Percentiles rank a stretch among this genome's conserved stretches.
These are phyloP conservation scores for Mycogone perniciosa DNA, from an alignment of 2,329 filamentous ascomycete species.

Conservation along the genomic window DNA sequence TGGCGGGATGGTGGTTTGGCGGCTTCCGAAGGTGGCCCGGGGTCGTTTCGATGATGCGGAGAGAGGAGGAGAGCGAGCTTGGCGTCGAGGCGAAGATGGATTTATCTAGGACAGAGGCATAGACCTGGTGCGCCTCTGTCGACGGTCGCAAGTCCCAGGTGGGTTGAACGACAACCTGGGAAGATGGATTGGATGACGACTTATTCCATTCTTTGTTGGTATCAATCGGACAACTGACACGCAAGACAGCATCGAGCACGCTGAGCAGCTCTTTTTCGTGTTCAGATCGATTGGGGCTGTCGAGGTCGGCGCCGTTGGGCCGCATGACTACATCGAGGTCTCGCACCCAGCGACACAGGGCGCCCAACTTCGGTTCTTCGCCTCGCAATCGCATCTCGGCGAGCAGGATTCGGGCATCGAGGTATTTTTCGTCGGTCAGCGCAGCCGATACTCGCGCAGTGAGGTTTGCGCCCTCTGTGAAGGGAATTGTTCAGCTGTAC, in stretches of 20 bases:
- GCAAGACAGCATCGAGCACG: slow-evolving; percentile 58
- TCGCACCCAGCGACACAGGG: slow-evolving; percentile 65
- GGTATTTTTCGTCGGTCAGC: slow-evolving; percentile 57
- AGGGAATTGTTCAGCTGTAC: slow-evolving; percentile 1
- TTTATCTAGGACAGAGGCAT: slow-evolving; percentile 53
- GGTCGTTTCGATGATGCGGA: slow-evolving; percentile 57
- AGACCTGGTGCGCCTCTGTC: slow-evolving; percentile 38
- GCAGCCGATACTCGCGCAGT: slow-evolving; percentile 61
- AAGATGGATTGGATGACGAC: slow-evolving; percentile 24
- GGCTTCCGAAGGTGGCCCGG: slow-evolving; percentile 56
- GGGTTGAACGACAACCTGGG: slow-evolving; percentile 51
- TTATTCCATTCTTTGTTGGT: slow-evolving; percentile 29
- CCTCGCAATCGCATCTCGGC: slow-evolving; percentile 64
- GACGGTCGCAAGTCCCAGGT: slow-evolving; percentile 53
- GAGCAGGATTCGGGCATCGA: slow-evolving; percentile 58
- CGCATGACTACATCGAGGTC: slow-evolving; percentile 62
- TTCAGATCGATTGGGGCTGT: slow-evolving; percentile 30
- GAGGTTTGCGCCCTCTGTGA: slow-evolving; percentile 50
- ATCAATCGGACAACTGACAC: slow-evolving; percentile 57
- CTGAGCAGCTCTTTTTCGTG: slow-evolving; percentile 50
- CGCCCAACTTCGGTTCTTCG: slow-evolving; percentile 60
- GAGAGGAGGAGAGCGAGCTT: slow-evolving; percentile 30
- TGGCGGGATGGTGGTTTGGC: slow-evolving; percentile 59
- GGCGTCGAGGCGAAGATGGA: slow-evolving; percentile 42
- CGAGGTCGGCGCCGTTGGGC: slow-evolving; percentile 33